A percentile compares a stretch with the other conserved stretches of the same genome.
phyloP scores from a whole-genome alignment of 1,284 basidiomycete genomes.

The Ustilago esculenta region DNA sequence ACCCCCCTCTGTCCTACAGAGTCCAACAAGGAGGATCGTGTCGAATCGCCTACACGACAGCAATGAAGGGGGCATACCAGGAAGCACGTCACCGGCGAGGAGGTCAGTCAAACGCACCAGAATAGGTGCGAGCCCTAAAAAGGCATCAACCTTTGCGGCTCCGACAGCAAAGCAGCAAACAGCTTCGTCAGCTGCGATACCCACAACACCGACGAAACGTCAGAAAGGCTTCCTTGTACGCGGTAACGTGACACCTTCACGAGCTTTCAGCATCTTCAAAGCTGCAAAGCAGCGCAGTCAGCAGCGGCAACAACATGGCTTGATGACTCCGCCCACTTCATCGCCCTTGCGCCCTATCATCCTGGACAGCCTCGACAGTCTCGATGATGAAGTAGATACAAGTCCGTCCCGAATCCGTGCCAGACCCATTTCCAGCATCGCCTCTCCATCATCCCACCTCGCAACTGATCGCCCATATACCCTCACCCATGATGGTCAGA shows the following conservation, averaged over 20 bases:
- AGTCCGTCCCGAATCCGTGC: constrained; percentile 13
- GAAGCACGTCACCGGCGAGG: not conserved
- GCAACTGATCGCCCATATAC: not conserved
- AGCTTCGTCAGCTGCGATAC: constrained; percentile 18
- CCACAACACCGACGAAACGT: constrained; percentile 30
- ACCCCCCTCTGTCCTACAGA: not conserved
- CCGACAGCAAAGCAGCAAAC: constrained; percentile 17
- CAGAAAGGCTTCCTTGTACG: constrained; percentile 40
- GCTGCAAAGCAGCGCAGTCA: constrained; percentile 32
- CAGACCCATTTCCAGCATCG: not conserved
- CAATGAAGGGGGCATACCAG: not conserved
- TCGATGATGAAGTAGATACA: not conserved
- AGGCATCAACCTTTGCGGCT: constrained; percentile 6
- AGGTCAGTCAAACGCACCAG: not conserved
- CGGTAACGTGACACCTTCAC: constrained; percentile 57
- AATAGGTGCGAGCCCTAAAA: constrained; percentile 8
- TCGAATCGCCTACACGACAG: constrained; percentile 6
- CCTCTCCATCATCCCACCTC: not conserved
- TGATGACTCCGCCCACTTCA: constrained; percentile 41
- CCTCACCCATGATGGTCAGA: constrained; percentile 2
- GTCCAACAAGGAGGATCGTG: not conserved
- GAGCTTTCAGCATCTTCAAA: constrained; percentile 48
- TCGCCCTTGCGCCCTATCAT: constrained; percentile 37
- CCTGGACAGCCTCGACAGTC: constrained; percentile 17
- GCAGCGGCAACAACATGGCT: constrained; percentile 29